Conservation (phyloP, 2,329 filamentous ascomycete species). For the Cladosporium sp. region DNA sequence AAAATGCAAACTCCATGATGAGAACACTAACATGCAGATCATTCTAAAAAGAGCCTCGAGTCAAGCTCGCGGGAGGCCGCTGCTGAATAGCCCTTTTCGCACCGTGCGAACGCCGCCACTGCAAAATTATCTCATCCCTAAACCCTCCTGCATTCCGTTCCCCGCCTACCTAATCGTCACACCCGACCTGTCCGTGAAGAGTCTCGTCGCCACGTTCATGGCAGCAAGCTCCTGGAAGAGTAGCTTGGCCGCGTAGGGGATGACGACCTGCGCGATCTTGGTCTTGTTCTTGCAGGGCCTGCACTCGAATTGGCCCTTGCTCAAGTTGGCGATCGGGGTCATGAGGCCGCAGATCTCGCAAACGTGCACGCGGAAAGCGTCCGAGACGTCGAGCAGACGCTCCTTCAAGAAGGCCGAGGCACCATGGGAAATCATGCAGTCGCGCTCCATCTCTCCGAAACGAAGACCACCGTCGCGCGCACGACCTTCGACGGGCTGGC, state of each 20-base stretch:
- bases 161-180: constrained; percentile 23
- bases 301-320: constrained; percentile 94
- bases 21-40: no score
- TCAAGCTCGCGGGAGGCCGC: no score
- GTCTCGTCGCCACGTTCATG: constrained; percentile 96
- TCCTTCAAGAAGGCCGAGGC: constrained; percentile 96
- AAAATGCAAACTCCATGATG: no score
- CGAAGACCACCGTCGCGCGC: constrained; percentile 94
- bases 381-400: constrained; percentile 91
- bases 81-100: no score
- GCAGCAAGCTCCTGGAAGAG: constrained; percentile 96
- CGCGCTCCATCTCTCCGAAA: constrained; percentile 99
- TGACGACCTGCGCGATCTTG: constrained; percentile 94
- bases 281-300: constrained; percentile 99
- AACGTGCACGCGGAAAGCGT: constrained; percentile 95
- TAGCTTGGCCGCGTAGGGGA: constrained; percentile 94
- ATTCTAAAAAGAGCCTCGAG: no score
- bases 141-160: background rate
- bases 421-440: constrained; percentile 99
- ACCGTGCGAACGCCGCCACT: no score
- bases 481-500: constrained; percentile 97
- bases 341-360: constrained; percentile 98
- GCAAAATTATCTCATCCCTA: no score
- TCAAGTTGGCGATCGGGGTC: constrained; percentile 97
- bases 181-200: constrained; percentile 65